Evolutionary conservation across 768 basidiomycete species (phyloP).

Genomic region (Boletus subparvulus): DNA sequence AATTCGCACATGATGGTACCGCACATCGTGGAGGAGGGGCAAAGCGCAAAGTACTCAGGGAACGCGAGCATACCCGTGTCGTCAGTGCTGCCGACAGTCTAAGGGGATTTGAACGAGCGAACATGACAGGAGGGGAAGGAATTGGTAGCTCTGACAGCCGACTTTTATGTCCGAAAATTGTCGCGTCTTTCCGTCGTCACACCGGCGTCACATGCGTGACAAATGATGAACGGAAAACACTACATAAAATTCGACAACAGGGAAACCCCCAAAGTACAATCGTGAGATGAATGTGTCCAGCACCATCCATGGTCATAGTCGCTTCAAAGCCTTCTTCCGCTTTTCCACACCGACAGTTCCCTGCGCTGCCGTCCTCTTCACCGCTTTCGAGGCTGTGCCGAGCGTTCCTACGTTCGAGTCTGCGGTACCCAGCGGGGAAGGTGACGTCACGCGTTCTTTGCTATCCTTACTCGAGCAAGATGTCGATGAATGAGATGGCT

Average conservation of each 20-base stretch:
- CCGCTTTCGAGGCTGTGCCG: constrained; percentile 51
- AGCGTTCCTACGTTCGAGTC: constrained; percentile 61
- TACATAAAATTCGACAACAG: constrained; percentile 5
- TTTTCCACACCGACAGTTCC: constrained; percentile 67
- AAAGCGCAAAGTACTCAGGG: constrained; percentile 13
- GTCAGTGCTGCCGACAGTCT: constrained; percentile 8
- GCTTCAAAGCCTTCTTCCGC: constrained; percentile 85
- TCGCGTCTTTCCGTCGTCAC: constrained; percentile 19
- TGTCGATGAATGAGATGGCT: constrained; percentile 37
- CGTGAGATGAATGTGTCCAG: not conserved
- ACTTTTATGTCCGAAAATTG: constrained; percentile 14
- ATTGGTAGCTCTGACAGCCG: not conserved
- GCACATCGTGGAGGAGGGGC: not conserved
- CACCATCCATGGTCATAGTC: constrained; percentile 45
- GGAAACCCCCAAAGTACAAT: not conserved
- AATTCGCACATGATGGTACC: not conserved
- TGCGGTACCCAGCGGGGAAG: constrained; percentile 68
- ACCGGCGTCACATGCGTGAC: constrained; percentile 20
- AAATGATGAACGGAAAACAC: not conserved
- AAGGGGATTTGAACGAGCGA: constrained; percentile 14
- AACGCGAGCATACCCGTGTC: constrained; percentile 12
- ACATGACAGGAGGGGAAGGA: constrained; percentile 10
- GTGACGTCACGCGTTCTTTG: constrained; percentile 66
- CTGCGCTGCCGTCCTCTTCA: constrained; percentile 63
- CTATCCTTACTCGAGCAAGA: constrained; percentile 31